Base-by-base conservation (phyloP, 2,329 filamentous ascomycete genomes). In the Periconia macrospinosa region DNA sequence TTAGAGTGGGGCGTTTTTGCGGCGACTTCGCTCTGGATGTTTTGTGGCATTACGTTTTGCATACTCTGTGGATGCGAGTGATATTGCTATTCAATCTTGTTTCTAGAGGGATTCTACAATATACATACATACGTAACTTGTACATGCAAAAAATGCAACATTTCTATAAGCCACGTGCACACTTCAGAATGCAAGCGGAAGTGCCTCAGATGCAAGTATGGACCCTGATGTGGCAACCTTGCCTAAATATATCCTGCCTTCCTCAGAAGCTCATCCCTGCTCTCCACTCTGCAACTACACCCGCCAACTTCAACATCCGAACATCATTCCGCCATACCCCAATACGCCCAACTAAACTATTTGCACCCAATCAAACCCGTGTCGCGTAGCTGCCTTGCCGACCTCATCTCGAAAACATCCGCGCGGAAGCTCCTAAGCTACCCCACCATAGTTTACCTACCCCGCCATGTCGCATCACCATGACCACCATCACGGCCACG, bases 401-500 rank as follows among this genome's bases (percentile, higher is more conserved):
- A 3, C 23, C 8, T 27, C 8, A 5, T 27, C 23, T 27, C 23
- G 14, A 20, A 14, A 20, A 44, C 19, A 27, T 10, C 17, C 17
- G 33, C 33, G 53, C 46, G 44, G 40, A 41, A 35, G 30, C 30
- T 48, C 47, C 37, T 46, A 54, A 68, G 61, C 63, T 69, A 70
- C 70, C 69, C 68, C 67, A 58, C 67, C 57, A 60, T 62, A 63
- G 62, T 23, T 46, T 52, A 46, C 20, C 41, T 20, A 30, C 43
- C 33, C 53, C 53, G 57, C 45, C 48, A 73, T 68, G 69, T 70
- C 68, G 27, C 65, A 72, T 54, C 53, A 63, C 45, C 66, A 69
- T 58, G 47, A 55, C 45, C 57, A 71, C 46, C 52, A 70, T 42
- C 67, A 71, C 66, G 74, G 79, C 61, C 67, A 71, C 47, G 73